phyloP scores from a whole-genome alignment of 192 early-diverging fungal species.

The Paraglomus brasilianum region DNA sequence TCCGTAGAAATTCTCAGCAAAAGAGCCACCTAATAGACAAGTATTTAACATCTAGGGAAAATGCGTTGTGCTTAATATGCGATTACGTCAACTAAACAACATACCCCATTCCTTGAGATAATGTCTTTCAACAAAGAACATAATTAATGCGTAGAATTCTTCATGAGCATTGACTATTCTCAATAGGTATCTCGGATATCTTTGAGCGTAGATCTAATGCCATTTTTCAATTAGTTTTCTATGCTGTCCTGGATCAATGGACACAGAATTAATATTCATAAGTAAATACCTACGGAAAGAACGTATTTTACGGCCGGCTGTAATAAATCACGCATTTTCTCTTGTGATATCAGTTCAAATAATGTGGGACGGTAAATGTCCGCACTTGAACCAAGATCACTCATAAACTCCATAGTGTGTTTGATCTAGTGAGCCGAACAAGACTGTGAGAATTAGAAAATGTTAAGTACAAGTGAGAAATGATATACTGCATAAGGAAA shows the following conservation, averaged over 20 bases:
- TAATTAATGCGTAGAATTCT: constrained; percentile 75
- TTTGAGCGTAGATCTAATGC: constrained; percentile 74
- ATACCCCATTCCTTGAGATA: constrained; percentile 81
- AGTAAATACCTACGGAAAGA: constrained; percentile 60
- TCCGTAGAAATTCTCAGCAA: constrained; percentile 94
- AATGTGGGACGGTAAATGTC: constrained; percentile 80
- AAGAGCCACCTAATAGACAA: constrained; percentile 66
- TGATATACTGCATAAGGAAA: no score
- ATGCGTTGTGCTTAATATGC: background rate
- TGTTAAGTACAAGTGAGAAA: no score
- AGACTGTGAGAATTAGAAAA: no score
- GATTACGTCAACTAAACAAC: constrained; percentile 7
- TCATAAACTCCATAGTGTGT: constrained; percentile 95
- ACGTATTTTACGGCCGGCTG: constrained; percentile 84
- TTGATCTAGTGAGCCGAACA: no score
- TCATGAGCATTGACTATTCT: constrained; percentile 79
- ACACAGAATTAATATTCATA: no score
- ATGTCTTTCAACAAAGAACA: constrained; percentile 79
- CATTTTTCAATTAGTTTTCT: no score
- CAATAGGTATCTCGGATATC: constrained; percentile 81
- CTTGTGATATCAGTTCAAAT: constrained; percentile 88
- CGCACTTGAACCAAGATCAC: constrained; percentile 67
- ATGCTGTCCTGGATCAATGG: no score
- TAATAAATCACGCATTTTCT: constrained; percentile 77
- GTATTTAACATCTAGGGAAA: background rate